These are phyloP conservation scores for Podaxis pistillaris DNA, from an alignment of 768 basidiomycete genomes.

Conservation along the genomic window DNA sequence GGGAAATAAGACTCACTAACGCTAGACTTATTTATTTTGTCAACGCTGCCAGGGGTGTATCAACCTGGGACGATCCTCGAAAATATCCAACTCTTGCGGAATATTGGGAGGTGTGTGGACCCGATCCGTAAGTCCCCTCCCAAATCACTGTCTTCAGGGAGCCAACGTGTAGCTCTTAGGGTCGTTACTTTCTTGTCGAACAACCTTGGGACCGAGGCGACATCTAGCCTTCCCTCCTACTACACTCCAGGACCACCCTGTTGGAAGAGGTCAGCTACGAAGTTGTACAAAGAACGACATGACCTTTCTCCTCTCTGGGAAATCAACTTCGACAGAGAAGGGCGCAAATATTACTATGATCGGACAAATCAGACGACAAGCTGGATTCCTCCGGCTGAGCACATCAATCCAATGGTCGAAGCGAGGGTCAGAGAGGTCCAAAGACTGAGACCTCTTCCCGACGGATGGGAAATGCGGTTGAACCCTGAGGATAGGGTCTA, in stretches of 20 bases:
- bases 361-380: not conserved
- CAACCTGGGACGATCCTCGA: not conserved
- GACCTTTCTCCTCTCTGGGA: not conserved
- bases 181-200: not conserved
- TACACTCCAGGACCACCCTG: not conserved
- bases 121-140: too few relatives aligned
- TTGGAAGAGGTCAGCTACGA: not conserved
- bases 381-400: not conserved
- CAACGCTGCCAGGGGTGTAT: not conserved
- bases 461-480: not conserved
- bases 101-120: not conserved
- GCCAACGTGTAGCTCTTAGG: not conserved
- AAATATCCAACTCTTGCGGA: not conserved
- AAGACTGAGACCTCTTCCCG: not conserved
- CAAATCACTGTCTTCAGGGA: too few relatives aligned
- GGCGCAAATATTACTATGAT: not conserved
- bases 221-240: not conserved
- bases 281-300: not conserved
- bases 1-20: not conserved
- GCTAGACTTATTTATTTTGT: not conserved
- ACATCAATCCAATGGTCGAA: not conserved
- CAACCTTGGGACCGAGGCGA: not conserved
- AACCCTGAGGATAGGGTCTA: not conserved
- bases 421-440: not conserved
- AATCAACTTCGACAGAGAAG: not conserved